These are phyloP conservation scores for Mycena albidolilacea DNA, from an alignment of 768 basidiomycete genomes.

Conservation along the genomic window DNA sequence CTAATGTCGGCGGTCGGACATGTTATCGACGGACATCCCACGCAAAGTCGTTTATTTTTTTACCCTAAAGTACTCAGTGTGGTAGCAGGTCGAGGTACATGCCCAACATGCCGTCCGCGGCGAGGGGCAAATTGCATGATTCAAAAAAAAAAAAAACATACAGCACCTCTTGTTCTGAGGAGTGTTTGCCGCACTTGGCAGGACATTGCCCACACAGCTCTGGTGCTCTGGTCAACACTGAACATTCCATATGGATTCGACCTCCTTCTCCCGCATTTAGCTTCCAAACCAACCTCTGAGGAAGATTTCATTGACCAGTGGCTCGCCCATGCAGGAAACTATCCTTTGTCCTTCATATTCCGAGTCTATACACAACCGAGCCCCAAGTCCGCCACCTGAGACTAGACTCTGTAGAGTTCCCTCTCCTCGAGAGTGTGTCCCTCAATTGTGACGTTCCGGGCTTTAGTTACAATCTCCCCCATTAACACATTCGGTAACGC, in stretches of 20 bases:
- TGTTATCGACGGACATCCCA: too few species aligned
- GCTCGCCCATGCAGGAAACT: background rate
- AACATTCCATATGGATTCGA: background rate
- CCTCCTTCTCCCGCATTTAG: too few species aligned
- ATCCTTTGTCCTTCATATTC: constrained; percentile 7
- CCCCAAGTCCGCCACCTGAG: background rate
- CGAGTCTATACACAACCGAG: background rate
- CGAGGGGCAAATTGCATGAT: too few species aligned
- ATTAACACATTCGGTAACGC: background rate
- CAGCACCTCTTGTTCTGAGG: background rate
- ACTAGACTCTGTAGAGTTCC: background rate
- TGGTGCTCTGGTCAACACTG: constrained; percentile 2
- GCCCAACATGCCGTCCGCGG: too few species aligned
- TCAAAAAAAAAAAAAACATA: background rate
- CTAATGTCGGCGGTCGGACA: too few species aligned
- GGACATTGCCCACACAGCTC: background rate
- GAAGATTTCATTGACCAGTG: constrained; percentile 5
- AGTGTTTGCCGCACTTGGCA: constrained; percentile 9
- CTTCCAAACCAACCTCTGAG: background rate
- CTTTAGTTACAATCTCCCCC: background rate
- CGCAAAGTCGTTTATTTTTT: too few species aligned
- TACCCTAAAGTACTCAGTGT: too few species aligned
- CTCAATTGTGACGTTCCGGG: background rate
- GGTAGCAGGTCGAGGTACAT: too few species aligned
- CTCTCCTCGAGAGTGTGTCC: background rate